Percentiles rank a stretch among this genome's conserved stretches.
These are phyloP conservation scores for Barnettozyma vustinii DNA, from an alignment of 805 yeast species.

Conservation along the genomic window DNA sequence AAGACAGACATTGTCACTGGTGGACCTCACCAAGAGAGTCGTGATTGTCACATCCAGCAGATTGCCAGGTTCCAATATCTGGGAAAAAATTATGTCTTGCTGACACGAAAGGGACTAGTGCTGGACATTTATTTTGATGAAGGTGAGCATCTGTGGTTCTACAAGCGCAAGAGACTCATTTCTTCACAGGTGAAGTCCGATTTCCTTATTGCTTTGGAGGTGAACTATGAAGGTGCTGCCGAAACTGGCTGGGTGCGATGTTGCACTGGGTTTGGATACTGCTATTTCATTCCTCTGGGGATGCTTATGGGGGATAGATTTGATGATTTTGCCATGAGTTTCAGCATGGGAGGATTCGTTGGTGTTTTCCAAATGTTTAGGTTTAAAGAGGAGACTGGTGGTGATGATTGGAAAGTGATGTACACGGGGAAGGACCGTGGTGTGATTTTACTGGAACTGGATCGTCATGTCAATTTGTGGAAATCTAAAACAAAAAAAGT, in stretches of 20 bases:
- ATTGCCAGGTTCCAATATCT: constrained; percentile 7
- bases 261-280: constrained; percentile 23
- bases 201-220: constrained; percentile 17
- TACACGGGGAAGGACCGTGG: constrained; percentile 18
- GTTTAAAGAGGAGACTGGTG: constrained; percentile 13
- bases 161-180: constrained; percentile 16
- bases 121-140: constrained; percentile 13
- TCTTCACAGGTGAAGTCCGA: constrained; percentile 18
- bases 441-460: constrained; percentile 16
- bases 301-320: constrained; percentile 14
- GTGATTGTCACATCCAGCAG: constrained; percentile 14
- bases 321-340: constrained; percentile 22
- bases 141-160: constrained; percentile 6
- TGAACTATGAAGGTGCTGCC: constrained; percentile 4
- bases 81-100: constrained; percentile 7
- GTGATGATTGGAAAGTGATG: constrained; percentile 5
- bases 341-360: constrained; percentile 21
- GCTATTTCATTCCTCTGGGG: constrained; percentile 17
- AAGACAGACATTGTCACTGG: constrained; percentile 2
- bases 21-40: constrained; percentile 4
- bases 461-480: constrained; percentile 19
- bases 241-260: constrained; percentile 12
- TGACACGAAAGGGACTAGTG: constrained; percentile 16
- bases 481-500: constrained; percentile 15
- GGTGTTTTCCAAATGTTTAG: constrained; percentile 18